Base-by-base conservation (phyloP, 441 rosid species). In the Jatropha multifida region DNA sequence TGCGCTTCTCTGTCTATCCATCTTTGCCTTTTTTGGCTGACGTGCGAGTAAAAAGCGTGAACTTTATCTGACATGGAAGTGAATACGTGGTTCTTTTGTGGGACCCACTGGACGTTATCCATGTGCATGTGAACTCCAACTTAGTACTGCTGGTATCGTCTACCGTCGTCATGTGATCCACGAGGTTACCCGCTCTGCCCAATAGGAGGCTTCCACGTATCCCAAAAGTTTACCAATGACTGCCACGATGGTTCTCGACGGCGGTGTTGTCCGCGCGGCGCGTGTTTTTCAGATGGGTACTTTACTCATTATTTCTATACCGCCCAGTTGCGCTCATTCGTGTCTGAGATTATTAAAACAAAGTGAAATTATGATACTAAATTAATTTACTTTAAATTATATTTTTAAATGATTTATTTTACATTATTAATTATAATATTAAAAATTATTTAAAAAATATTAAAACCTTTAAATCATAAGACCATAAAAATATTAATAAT, bases 21-120 rank as follows among this genome's bases (percentile, higher is more conserved):
- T 79, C 65, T 48, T 10, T 0, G 0, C 77, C 80, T 77, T 82
- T 79, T 67, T 70, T 51, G 18, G 81, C 75, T 80, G 85, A 85
- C 86, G 83, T 87, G 90, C 66, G 17, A 66, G 62, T 23, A 6
- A 2, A 10, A n/a, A 41, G 80, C 8, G 77, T 72, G 77, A 76
- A 75, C 85, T 83, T 87, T 84, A 81, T 62, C 77, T 82, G 88
- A 88, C 87, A 82, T 89, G 91, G 87, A 62, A 9, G 49, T 67
- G 63, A 13, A 78, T 81, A 86, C 80, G 85, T 83, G 85, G 80
- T 18, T 2, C 0, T 2, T 32, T 68, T 65, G 86, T 81, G 26
- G 85, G 81, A 77, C 37, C 76, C 60, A 37, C 0, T 12, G 60
- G 65, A 79, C 82, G 86, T 86, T 86, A 85, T 86, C 89, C 85